phyloP scores from a whole-genome alignment of 768 basidiomycete species.

The Lentinula detonsa region DNA sequence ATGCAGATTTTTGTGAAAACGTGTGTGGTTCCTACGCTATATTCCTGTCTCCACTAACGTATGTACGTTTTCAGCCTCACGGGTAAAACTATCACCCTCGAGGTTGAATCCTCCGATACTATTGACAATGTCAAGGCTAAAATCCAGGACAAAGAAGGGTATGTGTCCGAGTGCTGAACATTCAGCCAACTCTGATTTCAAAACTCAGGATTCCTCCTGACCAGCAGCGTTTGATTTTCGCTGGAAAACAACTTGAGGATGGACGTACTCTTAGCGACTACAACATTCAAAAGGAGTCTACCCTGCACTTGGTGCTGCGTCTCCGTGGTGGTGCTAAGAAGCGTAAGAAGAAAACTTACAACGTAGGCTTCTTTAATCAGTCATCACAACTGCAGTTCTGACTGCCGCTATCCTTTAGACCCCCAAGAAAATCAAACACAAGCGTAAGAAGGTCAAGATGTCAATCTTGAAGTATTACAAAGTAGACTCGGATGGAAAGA shows the following conservation, averaged over 20 bases:
- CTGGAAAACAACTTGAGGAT: slow-evolving; percentile 99
- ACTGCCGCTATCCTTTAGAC: slow-evolving; percentile 42
- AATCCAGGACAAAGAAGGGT: slow-evolving; percentile 98
- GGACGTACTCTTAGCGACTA: slow-evolving; percentile 94
- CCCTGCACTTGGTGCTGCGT: slow-evolving; percentile 94
- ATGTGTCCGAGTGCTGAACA: slow-evolving; percentile 17
- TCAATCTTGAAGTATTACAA: slow-evolving; percentile 99
- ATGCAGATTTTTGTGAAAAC: slow-evolving; percentile 99
- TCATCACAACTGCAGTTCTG: not conserved
- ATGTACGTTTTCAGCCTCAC: slow-evolving; percentile 62
- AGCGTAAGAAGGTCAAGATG: slow-evolving; percentile 99
- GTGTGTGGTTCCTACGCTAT: slow-evolving; percentile 36
- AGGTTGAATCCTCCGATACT: slow-evolving; percentile 95
- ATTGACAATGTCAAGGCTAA: slow-evolving; percentile 98
- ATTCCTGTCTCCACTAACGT: slow-evolving; percentile 7
- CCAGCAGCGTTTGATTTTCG: slow-evolving; percentile 98
- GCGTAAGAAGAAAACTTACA: slow-evolving; percentile 99
- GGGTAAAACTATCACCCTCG: slow-evolving; percentile 98
- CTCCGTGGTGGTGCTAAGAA: slow-evolving; percentile 99
- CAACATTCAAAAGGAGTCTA: slow-evolving; percentile 99
- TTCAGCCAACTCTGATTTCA: slow-evolving; percentile 4
- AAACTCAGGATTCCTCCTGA: slow-evolving; percentile 74
- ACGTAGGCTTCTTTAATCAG: slow-evolving; percentile 42
- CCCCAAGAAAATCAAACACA: slow-evolving; percentile 99
- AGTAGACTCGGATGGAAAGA: slow-evolving; percentile 99